These are phyloP conservation scores for Cryptosporidium ubiquitum DNA, from an alignment of 169 alveolate species.

Conservation along the genomic window DNA sequence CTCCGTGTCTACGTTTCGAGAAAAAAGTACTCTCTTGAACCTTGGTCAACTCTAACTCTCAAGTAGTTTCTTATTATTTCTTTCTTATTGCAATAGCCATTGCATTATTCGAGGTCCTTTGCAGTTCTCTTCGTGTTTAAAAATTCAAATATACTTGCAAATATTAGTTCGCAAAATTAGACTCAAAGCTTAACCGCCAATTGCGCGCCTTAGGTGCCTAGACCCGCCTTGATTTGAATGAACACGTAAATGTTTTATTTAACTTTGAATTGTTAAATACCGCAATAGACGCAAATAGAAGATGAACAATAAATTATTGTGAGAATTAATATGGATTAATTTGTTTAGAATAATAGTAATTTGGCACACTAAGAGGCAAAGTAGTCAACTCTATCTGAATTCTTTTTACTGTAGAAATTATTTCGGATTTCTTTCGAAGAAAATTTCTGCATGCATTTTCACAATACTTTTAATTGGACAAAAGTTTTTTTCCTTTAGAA, in stretches of 20 bases:
- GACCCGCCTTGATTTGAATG: constrained; percentile 31
- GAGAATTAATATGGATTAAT: not conserved
- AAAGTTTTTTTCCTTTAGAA: not conserved
- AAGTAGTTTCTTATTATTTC: not conserved
- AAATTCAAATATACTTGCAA: constrained; percentile 44
- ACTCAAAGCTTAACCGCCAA: constrained; percentile 31
- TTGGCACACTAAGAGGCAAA: not conserved
- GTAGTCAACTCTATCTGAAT: not conserved
- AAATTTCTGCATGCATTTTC: not conserved
- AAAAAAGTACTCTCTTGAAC: not conserved
- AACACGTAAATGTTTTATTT: constrained; percentile 8
- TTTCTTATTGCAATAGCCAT: constrained; percentile 17
- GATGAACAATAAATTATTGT: not conserved
- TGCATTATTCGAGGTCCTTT: constrained; percentile 49
- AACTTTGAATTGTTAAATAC: not conserved
- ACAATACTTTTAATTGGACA: not conserved
- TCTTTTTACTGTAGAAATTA: not conserved
- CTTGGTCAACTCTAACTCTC: constrained; percentile 22
- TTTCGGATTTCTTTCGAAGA: not conserved
- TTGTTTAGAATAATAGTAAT: not conserved
- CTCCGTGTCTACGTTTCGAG: constrained; percentile 5
- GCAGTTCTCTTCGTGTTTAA: constrained; percentile 31
- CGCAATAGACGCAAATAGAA: constrained; percentile 48
- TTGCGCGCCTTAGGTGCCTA: not conserved
- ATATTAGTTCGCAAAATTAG: constrained; percentile 61